Conservation (phyloP, 768 basidiomycete species). For the Termitomyces sp. region DNA sequence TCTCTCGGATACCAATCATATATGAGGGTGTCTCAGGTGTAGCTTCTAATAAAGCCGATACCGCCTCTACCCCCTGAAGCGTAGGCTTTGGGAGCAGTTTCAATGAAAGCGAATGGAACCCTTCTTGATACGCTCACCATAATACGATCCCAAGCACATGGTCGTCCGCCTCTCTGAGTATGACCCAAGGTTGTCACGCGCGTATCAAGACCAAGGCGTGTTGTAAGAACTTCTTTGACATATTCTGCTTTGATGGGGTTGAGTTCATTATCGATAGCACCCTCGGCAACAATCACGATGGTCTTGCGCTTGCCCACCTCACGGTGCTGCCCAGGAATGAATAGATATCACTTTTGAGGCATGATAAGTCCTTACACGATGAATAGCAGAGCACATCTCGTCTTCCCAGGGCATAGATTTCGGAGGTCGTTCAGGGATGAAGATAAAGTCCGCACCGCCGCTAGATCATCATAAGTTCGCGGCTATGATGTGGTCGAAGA, state of each 20-base stretch:
- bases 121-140: slow-evolving; percentile 47
- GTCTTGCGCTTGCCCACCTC: slow-evolving; percentile 93
- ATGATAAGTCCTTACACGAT: slow-evolving; percentile 46
- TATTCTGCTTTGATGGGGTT: slow-evolving; percentile 91
- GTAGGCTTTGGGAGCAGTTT: slow-evolving; percentile 60
- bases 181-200: slow-evolving; percentile 96
- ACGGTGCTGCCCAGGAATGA: slow-evolving; percentile 59
- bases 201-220: slow-evolving; percentile 88
- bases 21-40: slow-evolving; percentile 90
- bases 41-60: slow-evolving; percentile 80
- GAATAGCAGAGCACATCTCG: slow-evolving; percentile 82
- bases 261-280: slow-evolving; percentile 81
- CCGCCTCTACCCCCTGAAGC: slow-evolving; percentile 92
- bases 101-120: not conserved
- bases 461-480: slow-evolving; percentile 25
- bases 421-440: slow-evolving; percentile 94
- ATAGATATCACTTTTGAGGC: not conserved
- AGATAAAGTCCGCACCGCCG: slow-evolving; percentile 93
- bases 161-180: slow-evolving; percentile 91
- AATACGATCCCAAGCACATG: slow-evolving; percentile 90
- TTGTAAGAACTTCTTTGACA: slow-evolving; percentile 83
- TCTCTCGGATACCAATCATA: slow-evolving; percentile 95
- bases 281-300: slow-evolving; percentile 97
- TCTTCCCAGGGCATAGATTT: slow-evolving; percentile 78
- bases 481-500: not conserved